These are phyloP conservation scores for Psilocybe subaeruginosa DNA, from an alignment of 768 basidiomycete species.

Conservation along the genomic window DNA sequence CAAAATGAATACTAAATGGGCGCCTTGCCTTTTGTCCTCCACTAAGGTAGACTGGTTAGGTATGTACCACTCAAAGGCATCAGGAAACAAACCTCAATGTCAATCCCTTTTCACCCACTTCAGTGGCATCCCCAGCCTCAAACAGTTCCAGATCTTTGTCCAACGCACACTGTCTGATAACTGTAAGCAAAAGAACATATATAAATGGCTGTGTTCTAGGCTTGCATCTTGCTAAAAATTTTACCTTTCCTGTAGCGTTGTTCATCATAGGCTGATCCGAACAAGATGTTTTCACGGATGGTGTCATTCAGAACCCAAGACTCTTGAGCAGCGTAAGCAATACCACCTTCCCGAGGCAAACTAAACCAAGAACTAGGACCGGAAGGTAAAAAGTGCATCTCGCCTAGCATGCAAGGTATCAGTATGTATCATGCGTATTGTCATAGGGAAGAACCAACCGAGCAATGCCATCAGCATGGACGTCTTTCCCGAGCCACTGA, in stretches of 20 bases:
- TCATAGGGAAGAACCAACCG: constrained; percentile 21
- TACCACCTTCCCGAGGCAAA: constrained; percentile 64
- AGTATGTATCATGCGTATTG: not conserved
- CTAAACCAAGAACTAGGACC: constrained; percentile 61
- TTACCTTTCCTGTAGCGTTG: constrained; percentile 66
- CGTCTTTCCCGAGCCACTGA: constrained; percentile 56
- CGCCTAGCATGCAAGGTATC: constrained; percentile 34
- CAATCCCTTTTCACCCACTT: constrained; percentile 16
- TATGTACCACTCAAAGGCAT: not conserved
- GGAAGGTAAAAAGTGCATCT: constrained; percentile 61
- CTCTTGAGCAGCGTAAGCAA: constrained; percentile 81
- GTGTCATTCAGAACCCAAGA: constrained; percentile 84
- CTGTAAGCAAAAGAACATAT: not conserved
- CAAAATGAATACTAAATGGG: not conserved
- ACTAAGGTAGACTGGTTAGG: not conserved
- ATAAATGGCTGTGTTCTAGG: not conserved
- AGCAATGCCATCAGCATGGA: constrained; percentile 64
- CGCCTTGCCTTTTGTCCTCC: constrained; percentile 13
- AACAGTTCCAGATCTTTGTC: constrained; percentile 52
- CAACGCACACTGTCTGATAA: constrained; percentile 62
- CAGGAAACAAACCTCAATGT: constrained; percentile 10
- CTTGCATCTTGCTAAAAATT: not conserved
- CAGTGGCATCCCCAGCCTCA: constrained; percentile 15
- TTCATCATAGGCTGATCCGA: constrained; percentile 75
- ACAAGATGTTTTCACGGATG: constrained; percentile 78